Evolutionary conservation across 2,329 filamentous ascomycete species (phyloP), one percentile per base, ranked within the genome.

Genomic region (Cadophora sp.): DNA sequence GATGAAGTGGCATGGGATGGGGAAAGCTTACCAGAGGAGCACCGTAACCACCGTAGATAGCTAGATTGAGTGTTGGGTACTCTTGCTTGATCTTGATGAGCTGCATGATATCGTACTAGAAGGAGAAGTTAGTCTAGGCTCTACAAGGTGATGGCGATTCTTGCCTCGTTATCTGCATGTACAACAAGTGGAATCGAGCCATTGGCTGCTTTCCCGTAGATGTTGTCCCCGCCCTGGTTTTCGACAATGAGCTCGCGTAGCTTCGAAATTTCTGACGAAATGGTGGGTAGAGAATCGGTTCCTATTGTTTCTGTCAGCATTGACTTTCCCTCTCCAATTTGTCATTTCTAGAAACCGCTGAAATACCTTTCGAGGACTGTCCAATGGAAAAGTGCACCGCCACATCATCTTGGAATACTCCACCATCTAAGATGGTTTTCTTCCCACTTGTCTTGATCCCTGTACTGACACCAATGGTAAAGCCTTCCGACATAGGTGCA

Each of bases 341-440:
- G 24, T 16, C 11, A 67, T 71, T 70, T n/a, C 11, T 39, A 2
- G 6, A 73, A 68, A 43, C 72, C 71, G 16, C 24, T 13, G 22
- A 24, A 13, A 20, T 39, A 70, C 76, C 62, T 73, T 80, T 79
- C 0, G 76, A 75, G 13, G 68, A 71, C 39, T 79, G 78, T 16
- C 79, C 80, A 45, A 83, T 69, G 18, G 70, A 64, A 65, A 82
- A 76, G 72, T 83, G 81, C 50, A 83, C 67, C 3, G 79, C 81
- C 3, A 82, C 80, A 50, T 83, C 80, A 33, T 78, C 78, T 64
- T 78, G 75, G 67, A 81, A 80, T 33, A 83, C 75, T 0, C 78
- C 81, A 3, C 80, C 80, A 66, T 83, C 72, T 7, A 81, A 70
- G n/a, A 80, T 67, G 13, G 73, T 79, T 18, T 78, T 77, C 48